Evolutionary conservation across 768 basidiomycete genomes (phyloP).

Genomic region (Calocera cornea): DNA sequence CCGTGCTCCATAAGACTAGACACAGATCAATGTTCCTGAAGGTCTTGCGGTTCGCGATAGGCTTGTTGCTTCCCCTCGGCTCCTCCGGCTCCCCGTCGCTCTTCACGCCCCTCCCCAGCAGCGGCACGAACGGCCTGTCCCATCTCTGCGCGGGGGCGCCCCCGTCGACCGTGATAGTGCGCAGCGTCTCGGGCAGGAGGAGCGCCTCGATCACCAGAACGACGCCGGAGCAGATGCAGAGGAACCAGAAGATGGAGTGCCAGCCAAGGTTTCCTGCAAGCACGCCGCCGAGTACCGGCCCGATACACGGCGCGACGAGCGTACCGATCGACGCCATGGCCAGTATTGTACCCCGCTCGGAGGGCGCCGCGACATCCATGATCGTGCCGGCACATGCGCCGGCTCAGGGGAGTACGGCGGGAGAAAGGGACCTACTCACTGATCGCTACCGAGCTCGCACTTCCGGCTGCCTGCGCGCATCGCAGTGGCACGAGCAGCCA

Average conservation of each 20-base stretch:
- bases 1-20: background rate
- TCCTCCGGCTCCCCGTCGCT: background rate
- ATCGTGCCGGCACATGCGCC: slow-evolving; percentile 15
- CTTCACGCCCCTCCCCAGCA: background rate
- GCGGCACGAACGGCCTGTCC: background rate
- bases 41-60: background rate
- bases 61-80: background rate
- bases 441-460: slow-evolving; percentile 11
- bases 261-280: slow-evolving; percentile 33
- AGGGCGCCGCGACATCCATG: slow-evolving; percentile 11
- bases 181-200: slow-evolving; percentile 13
- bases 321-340: slow-evolving; percentile 14
- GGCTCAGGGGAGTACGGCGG: slow-evolving; percentile 20
- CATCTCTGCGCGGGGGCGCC: background rate
- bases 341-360: slow-evolving; percentile 12
- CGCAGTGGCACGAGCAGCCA: slow-evolving; percentile 8
- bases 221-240: slow-evolving; percentile 8
- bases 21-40: slow-evolving; percentile 7
- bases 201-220: slow-evolving; percentile 9
- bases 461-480: slow-evolving; percentile 10
- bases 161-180: background rate
- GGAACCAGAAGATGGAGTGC: slow-evolving; percentile 15
- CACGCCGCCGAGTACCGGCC: slow-evolving; percentile 39
- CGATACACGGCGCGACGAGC: slow-evolving; percentile 27
- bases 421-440: slow-evolving; percentile 18